A percentile compares a stretch with the other conserved stretches of the same genome.
Evolutionary conservation across 2,329 filamentous ascomycete genomes (phyloP).

Genomic region (Colletotrichum euphorbiae): DNA sequence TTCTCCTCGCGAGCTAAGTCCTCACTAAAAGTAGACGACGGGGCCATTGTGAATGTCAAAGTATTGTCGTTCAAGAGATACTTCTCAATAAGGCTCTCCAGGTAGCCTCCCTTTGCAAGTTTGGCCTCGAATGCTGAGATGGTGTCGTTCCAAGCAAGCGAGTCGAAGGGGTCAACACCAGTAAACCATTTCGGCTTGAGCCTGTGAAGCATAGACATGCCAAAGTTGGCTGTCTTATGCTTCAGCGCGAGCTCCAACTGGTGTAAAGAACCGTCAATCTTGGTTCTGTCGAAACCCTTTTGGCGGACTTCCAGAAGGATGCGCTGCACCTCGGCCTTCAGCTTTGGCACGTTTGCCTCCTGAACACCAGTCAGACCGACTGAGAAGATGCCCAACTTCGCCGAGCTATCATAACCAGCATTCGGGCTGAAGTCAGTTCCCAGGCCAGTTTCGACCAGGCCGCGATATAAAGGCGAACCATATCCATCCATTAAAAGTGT

Average conservation of each 20-base stretch:
- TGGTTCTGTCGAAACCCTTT: slow-evolving; percentile 87
- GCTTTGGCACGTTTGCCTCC: slow-evolving; percentile 79
- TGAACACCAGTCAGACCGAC: slow-evolving; percentile 92
- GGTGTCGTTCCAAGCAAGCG: slow-evolving; percentile 91
- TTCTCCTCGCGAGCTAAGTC: slow-evolving; percentile 83
- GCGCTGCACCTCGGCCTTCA: slow-evolving; percentile 79
- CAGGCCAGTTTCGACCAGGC: slow-evolving; percentile 87
- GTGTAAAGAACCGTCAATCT: slow-evolving; percentile 94
- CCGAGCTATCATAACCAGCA: slow-evolving; percentile 87
- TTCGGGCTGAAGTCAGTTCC: slow-evolving; percentile 96
- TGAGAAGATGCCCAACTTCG: slow-evolving; percentile 84
- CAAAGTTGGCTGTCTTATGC: slow-evolving; percentile 96
- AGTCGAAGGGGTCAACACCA: slow-evolving; percentile 90
- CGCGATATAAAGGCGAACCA: slow-evolving; percentile 90
- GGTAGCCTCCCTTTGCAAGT: slow-evolving; percentile 80
- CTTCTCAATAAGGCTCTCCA: slow-evolving; percentile 87
- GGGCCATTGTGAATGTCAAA: slow-evolving; percentile 94
- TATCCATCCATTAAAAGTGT: slow-evolving; percentile 93
- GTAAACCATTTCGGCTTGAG: slow-evolving; percentile 96
- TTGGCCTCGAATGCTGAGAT: slow-evolving; percentile 83
- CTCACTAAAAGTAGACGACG: slow-evolving; percentile 79
- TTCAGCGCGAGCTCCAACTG: slow-evolving; percentile 93
- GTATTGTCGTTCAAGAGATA: slow-evolving; percentile 90
- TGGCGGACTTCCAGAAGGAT: slow-evolving; percentile 77
- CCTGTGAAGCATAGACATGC: slow-evolving; percentile 88